Conservation (phyloP, 129 eudicot genomes). For the Solidago caesia region DNA sequence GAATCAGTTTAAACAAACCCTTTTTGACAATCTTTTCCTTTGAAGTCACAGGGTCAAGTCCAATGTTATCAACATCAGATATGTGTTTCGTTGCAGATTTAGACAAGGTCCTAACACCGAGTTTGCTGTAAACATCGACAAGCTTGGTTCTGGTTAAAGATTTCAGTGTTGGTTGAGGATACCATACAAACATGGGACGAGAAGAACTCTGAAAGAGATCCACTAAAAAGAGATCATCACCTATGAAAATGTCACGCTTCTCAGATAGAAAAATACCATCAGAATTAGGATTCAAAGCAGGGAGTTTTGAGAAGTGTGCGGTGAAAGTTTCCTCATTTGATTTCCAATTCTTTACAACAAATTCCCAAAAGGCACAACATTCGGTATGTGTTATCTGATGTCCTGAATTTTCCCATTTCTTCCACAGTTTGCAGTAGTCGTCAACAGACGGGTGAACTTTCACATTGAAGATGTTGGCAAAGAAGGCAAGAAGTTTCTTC, state of each 20-base stretch:
- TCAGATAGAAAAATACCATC: not conserved
- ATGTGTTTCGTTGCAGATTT: not conserved
- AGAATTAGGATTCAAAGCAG: not conserved
- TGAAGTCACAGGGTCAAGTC: not conserved
- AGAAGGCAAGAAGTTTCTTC: not conserved
- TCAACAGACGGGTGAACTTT: not conserved
- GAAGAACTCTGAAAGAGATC: not conserved
- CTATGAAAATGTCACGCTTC: not conserved
- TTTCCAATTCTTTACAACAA: not conserved
- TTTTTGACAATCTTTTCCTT: not conserved
- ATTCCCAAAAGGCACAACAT: slow-evolving; percentile 8
- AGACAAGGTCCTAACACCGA: not conserved
- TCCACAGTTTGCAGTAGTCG: slow-evolving; percentile 4
- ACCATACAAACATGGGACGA: slow-evolving; percentile 5
- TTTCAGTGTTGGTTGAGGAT: not conserved
- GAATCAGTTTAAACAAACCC: slow-evolving; percentile 11
- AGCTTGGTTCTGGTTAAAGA: not conserved
- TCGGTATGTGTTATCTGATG: not conserved
- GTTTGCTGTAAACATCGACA: not conserved
- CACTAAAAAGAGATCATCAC: slow-evolving; percentile 1
- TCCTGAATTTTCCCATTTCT: not conserved
- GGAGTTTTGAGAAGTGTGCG: not conserved
- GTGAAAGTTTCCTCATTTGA: not conserved
- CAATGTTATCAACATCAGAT: not conserved
- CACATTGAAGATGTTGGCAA: not conserved